These are phyloP conservation scores for Fusarium austroafricanum DNA, from an alignment of 2,329 filamentous ascomycete genomes.

Conservation along the genomic window DNA sequence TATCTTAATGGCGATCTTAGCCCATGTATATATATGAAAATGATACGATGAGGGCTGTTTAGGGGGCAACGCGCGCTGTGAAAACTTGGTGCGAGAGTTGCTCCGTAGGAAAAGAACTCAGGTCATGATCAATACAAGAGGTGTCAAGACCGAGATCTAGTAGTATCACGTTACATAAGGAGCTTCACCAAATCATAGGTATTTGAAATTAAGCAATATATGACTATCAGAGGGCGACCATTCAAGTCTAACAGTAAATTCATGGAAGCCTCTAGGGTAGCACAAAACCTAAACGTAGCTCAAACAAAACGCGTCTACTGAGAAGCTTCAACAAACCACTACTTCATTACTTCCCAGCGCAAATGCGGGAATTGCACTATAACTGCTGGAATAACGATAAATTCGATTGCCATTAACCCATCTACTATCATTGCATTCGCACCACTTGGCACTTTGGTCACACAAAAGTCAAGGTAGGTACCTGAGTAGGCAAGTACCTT, in stretches of 20 bases:
- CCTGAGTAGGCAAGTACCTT: not conserved
- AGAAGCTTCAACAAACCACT: conserved; percentile 1
- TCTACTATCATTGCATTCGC: not conserved
- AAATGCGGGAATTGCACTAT: not conserved
- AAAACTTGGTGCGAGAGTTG: too few species aligned
- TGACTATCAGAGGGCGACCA: not conserved
- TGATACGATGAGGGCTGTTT: too few species aligned
- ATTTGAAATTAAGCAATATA: too few species aligned
- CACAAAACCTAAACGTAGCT: not conserved
- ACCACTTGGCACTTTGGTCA: conserved; percentile 3
- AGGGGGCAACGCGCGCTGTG: too few species aligned
- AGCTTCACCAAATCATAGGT: too few species aligned
- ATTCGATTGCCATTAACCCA: not conserved
- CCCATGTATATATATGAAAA: too few species aligned
- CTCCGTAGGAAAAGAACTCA: too few species aligned
- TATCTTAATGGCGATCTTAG: too few species aligned
- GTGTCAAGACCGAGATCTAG: too few species aligned
- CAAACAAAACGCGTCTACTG: not conserved
- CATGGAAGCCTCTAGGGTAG: conserved; percentile 21
- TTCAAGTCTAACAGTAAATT: not conserved
- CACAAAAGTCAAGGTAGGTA: conserved; percentile 1
- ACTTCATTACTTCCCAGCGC: not conserved
- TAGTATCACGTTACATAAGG: too few species aligned
- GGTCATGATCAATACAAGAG: too few species aligned
- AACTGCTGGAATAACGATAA: not conserved